Conservation (phyloP, 257 asterid species). For the Lantana camara region DNA sequence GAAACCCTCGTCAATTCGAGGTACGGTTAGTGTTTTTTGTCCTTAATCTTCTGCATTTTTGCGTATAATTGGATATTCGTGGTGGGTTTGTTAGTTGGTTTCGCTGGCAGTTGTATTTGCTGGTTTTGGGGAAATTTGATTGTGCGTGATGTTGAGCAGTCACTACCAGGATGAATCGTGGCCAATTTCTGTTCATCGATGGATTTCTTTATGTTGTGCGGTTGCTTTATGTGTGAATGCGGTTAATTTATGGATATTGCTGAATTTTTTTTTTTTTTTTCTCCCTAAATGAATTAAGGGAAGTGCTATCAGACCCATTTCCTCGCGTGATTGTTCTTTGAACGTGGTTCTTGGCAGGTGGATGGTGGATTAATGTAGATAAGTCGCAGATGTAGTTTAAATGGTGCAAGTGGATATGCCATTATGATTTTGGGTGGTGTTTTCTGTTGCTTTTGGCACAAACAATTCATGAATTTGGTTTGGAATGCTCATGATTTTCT, state of each 20-base stretch:
- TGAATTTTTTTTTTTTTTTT: too few relatives aligned
- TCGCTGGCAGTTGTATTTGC: background rate
- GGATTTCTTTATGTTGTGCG: background rate
- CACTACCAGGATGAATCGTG: too few relatives aligned
- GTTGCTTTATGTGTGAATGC: background rate
- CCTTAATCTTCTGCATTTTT: background rate
- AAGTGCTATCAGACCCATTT: too few relatives aligned
- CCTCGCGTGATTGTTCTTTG: too few relatives aligned
- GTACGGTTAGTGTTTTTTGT: slow-evolving; percentile 4
- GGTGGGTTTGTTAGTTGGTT: slow-evolving; percentile 1
- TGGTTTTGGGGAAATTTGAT: background rate
- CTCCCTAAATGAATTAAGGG: too few relatives aligned
- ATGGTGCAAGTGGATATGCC: background rate
- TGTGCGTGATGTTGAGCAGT: background rate
- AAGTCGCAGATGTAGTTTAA: background rate
- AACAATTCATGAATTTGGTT: background rate
- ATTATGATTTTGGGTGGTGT: slow-evolving; percentile 4
- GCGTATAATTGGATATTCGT: slow-evolving; percentile 4
- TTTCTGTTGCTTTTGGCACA: background rate
- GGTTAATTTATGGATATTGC: slow-evolving; percentile 10
- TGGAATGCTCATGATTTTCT: background rate
- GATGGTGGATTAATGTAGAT: background rate
- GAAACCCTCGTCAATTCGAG: slow-evolving; percentile 19
- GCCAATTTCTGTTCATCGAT: background rate
- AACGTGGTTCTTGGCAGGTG: background rate